phyloP scores from a whole-genome alignment of 345 rosid species.

The Gossypioides kirkii region DNA sequence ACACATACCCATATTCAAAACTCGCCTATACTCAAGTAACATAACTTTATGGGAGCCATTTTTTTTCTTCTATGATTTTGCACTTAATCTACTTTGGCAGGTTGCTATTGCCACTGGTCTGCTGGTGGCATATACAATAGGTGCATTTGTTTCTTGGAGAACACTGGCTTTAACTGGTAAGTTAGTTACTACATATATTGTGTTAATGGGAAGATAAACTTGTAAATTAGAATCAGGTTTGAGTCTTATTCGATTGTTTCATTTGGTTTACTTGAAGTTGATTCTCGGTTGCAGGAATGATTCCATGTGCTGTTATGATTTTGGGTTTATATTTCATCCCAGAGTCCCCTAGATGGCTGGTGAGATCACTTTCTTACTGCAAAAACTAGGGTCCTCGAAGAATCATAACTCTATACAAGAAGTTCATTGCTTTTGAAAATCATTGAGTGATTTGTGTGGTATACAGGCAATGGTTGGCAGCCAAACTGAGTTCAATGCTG shows the following conservation, averaged over 20 bases:
- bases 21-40: background rate
- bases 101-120: constrained; percentile 35
- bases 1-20: too few species aligned
- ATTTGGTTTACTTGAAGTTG: constrained; percentile 7
- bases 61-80: background rate
- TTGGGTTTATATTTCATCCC: constrained; percentile 68
- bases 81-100: background rate
- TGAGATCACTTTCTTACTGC: constrained; percentile 20
- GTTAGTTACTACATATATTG: constrained; percentile 22
- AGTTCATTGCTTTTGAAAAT: background rate
- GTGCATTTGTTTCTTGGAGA: constrained; percentile 78
- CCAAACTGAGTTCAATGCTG: constrained; percentile 48
- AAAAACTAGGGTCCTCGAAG: background rate
- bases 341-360: constrained; percentile 92
- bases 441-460: background rate
- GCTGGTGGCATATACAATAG: constrained; percentile 69
- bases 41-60: constrained; percentile 42
- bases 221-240: background rate
- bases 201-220: background rate
- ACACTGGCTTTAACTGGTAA: constrained; percentile 50
- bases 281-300: constrained; percentile 40
- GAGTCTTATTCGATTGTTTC: background rate
- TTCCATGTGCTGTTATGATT: constrained; percentile 58
- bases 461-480: constrained; percentile 65
- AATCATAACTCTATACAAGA: too few species aligned